Base-by-base conservation (phyloP, 2,329 filamentous ascomycete species). In the Cladophialophora carrionii region DNA sequence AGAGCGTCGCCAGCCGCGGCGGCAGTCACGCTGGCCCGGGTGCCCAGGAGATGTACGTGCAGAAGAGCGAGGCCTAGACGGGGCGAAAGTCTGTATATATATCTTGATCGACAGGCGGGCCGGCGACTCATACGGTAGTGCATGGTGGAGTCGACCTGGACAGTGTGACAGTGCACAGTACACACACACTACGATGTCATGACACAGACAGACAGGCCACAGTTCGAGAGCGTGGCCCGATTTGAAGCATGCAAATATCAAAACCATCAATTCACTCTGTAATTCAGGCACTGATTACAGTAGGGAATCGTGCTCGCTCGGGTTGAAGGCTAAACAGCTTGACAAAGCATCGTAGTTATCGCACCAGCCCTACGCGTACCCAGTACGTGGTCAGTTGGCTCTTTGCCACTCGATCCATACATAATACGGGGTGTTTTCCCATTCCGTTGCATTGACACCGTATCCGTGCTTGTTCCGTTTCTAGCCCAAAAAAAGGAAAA, bases 401-500 rank as follows among this genome's bases (percentile, higher is more conserved):
- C 14, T 43, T 17, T 7, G 37, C 37, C 37, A 43, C 37, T 43
- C 17, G 37, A 43, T 43, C 37, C 26, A 29, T 43, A n/a, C 34
- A 41, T 43, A n/a, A 43, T 43, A 43, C 37, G 8, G 8, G n/a
- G n/a, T n/a, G 3, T 43, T 14, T 43, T 14, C 37, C 37, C 17
- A 51, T 20, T 12, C 48, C 48, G 48, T 29, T 14, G 20, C 20
- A 14, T 22, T 1, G 52, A 34, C 52, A 9, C 29, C 52, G 17
- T 54, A n/a, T 31, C 14, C 52, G 24, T 54, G 37, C 59, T 31
- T 55, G 32, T 61, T 52, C 32, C 48, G 20, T 54, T 54, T 62
- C 51, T 62, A 62, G 22, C 51, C 59, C 48, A 61, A 61, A 22
- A 24, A 53, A 12, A n/a, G n/a, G n/a, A n/a, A 51, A 56, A 43